Evolutionary conservation across 73 alveolate species (phyloP).

Genomic region (Strombidium stylifer): DNA sequence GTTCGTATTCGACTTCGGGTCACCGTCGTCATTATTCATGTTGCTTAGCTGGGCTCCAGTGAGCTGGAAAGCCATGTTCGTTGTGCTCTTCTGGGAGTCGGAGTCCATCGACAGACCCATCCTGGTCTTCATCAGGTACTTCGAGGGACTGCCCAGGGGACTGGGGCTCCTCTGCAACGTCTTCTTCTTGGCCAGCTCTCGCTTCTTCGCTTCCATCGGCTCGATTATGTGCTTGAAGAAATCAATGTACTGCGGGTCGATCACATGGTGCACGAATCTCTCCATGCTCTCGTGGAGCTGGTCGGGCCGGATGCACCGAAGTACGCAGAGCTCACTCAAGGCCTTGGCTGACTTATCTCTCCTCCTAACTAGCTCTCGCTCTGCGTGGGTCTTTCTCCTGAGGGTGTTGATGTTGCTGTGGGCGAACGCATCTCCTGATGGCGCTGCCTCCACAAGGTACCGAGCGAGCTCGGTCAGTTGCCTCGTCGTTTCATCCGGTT

Average conservation of each 20-base stretch:
- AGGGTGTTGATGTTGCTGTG: background rate
- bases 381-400: background rate
- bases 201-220: no score
- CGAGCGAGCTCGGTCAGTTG: constrained; percentile 6
- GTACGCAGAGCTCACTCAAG: constrained; percentile 60
- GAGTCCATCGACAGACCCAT: no score
- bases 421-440: background rate
- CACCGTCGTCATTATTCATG: no score
- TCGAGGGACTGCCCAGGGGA: no score
- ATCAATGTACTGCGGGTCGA: background rate
- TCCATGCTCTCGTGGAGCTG: constrained; percentile 56
- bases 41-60: no score
- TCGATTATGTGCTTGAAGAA: background rate
- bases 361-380: constrained; percentile 5
- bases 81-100: no score
- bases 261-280: constrained; percentile 8
- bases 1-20: background rate
- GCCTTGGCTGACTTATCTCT: constrained; percentile 4
- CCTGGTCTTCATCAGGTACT: no score
- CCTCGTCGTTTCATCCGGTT: background rate
- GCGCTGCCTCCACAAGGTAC: background rate
- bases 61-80: no score
- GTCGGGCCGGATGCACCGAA: constrained; percentile 97
- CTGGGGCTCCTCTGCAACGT: no score
- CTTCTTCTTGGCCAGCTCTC: no score